A percentile compares a stretch with the other conserved stretches of the same genome.
Evolutionary conservation across 441 rosid genomes (phyloP).

Genomic region (Adansonia rubrostipa): DNA sequence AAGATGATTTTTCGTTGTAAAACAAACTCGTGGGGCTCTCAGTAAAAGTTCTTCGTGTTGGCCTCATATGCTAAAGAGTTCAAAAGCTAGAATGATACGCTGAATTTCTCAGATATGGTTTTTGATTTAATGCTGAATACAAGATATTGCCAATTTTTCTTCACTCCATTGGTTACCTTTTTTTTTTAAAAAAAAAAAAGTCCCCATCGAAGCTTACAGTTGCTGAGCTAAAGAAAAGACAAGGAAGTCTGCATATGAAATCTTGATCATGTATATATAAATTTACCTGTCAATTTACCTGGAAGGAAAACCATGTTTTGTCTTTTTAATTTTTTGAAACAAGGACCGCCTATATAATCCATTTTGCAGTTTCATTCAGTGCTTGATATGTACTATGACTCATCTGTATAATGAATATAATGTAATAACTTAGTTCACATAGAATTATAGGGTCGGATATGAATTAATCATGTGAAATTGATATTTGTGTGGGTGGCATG

Average conservation of each 20-base stretch:
- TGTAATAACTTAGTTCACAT: background rate
- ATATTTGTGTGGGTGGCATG: background rate
- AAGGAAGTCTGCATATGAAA: background rate
- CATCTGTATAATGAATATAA: background rate
- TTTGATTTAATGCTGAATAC: slow-evolving; percentile 53
- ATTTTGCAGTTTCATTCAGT: background rate
- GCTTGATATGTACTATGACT: background rate
- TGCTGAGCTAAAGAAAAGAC: background rate
- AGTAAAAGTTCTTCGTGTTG: slow-evolving; percentile 29
- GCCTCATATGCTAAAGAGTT: slow-evolving; percentile 30
- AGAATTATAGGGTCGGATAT: background rate
- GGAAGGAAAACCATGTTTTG: background rate
- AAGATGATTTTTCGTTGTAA: slow-evolving; percentile 38
- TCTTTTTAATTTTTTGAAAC: background rate
- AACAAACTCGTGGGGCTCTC: slow-evolving; percentile 48
- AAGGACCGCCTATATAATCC: background rate
- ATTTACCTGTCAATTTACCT: background rate
- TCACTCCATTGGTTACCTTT: slow-evolving; percentile 25
- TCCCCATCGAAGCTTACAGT: slow-evolving; percentile 32
- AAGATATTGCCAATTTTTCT: slow-evolving; percentile 44
- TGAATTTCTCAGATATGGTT: slow-evolving; percentile 32
- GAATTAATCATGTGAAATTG: background rate
- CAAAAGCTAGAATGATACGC: slow-evolving; percentile 55
- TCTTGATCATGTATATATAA: background rate
- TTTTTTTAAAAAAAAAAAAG: slow-evolving; percentile 21